Conservation (phyloP, 176 grass and related monocot genomes). For the Thalia dealbata region DNA sequence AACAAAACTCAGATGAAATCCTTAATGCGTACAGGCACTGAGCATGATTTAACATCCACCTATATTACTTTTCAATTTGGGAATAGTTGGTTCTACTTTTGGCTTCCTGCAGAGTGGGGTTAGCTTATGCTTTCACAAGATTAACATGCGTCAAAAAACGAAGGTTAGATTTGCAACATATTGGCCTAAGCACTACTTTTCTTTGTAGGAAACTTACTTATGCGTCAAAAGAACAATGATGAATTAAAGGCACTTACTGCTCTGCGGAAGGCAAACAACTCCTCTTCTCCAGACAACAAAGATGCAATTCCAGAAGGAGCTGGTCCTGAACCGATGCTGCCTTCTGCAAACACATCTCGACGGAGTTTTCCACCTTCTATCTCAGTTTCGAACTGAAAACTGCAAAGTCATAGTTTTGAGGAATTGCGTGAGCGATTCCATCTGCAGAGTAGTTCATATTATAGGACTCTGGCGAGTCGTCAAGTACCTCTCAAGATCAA, state of each 20-base stretch:
- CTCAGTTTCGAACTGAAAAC: constrained; percentile 92
- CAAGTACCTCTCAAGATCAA: constrained; percentile 86
- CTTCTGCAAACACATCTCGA: constrained; percentile 60
- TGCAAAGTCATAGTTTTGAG: constrained; percentile 24
- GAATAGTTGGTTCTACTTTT: no score
- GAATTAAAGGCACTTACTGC: constrained; percentile 39
- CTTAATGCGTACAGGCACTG: not conserved
- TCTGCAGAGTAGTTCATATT: not conserved
- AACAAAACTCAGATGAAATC: not conserved
- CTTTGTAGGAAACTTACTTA: not conserved
- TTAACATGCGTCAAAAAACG: no score
- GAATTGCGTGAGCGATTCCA: not conserved
- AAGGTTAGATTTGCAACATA: not conserved
- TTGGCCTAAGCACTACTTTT: not conserved
- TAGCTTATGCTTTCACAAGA: no score
- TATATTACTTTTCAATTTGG: no score
- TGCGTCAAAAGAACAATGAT: constrained; percentile 4
- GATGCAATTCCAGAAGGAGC: constrained; percentile 40
- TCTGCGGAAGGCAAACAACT: constrained; percentile 79
- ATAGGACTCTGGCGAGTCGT: not conserved
- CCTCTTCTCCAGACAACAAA: constrained; percentile 77
- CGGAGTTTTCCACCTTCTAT: constrained; percentile 57
- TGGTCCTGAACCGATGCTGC: constrained; percentile 42
- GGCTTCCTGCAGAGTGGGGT: no score
- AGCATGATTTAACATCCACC: no score